Base-by-base conservation (phyloP, 2,329 filamentous ascomycete species). In the Calonectria pseudoturangicola region DNA sequence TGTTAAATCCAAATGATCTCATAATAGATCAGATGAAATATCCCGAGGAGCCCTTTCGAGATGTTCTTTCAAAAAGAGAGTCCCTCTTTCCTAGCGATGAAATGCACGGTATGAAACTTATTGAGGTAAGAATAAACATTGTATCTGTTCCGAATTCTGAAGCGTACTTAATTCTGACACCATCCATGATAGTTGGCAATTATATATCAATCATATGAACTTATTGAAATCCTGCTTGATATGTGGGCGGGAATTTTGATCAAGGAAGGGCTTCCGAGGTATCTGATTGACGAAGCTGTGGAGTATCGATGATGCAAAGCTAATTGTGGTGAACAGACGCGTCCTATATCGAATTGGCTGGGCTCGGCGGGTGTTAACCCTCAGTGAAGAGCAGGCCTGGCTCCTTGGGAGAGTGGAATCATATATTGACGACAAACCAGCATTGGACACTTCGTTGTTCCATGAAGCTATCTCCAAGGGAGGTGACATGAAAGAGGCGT, bases 141-240 rank as follows among this genome's bases (percentile, higher is more conserved):
- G 18, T 15, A 33, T 6, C 2, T 5, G 9, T 33, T 28, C 2
- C 2, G 6, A n/a, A 2, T 3, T 16, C 2, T 4, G 2, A 30
- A 1, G 27, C 21, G 6, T 13, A 15, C 6, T 10, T 10, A 10
- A 3, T 5, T 33, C 27, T 54, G 15, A 54, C 9, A 5, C 3
- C 9, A 30, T 6, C 3, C 4, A 15, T 9, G n/a, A 10, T 16
- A 28, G 1, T 33, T n/a, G 7, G 18, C 15, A 18, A 30, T 33
- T 7, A 5, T 10, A 3, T 18, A 2, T 0, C 2, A 4, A 33
- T 2, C 2, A 5, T 54, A 30, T 15, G 48, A 54, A 30, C 3
- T 27, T 2, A 27, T 54, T 54, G 48, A 33, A 27, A 5, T 33
- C 2, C 27, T 54, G 12, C 15, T 54, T n/a, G 27, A 10, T 4